Evolutionary conservation across 2,329 filamentous ascomycete genomes (phyloP), one percentile per base, ranked within the genome.

Genomic region (Fusarium praegraminearum): DNA sequence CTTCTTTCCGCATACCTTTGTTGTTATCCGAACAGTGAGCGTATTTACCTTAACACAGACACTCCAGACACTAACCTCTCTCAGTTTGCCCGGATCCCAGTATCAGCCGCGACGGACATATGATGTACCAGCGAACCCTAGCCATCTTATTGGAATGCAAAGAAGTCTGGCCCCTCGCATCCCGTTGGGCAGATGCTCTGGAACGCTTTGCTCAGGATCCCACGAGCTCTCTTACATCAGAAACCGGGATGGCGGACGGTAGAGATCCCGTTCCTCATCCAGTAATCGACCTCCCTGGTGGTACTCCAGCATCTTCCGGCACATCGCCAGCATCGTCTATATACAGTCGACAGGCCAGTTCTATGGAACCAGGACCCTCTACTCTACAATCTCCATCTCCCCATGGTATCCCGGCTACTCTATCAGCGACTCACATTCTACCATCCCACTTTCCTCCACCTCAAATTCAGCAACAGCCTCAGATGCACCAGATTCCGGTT

Each of bases 201-300:
- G 82, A 84, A 51, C 82, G 80, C 43, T 85, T 85, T 73, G 81
- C 80, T 45, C 78, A 78, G 28, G 81, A 84, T 58, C 80, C 83
- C 9, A 81, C 81, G 55, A 79, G 79, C 32, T 75, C 79, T 4
- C 75, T 80, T 8, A 78, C 76, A 18, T 76, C 80, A 16, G 82
- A 86, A 60, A 82, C 80, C 13, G 82, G 83, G 50, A 86, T 86
- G 85, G 83, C 83, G 10, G 84, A 86, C 51, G 83, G 84, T 57
- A 79, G 74, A 57, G 78, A 81, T 24, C 74, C 76, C 15, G 68
- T 78, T 3, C 76, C 78, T 20, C 60, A 73, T 40, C 62, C 71
- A n/a, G 55, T 72, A 16, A 53, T 41, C 6, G 38, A 59, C 30
- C 32, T 59, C 50, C n/a, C 13, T 69, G 64, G 72, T 36, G 51